Conservation (phyloP, 2,329 filamentous ascomycete genomes). For the Sclerotinia minor region DNA sequence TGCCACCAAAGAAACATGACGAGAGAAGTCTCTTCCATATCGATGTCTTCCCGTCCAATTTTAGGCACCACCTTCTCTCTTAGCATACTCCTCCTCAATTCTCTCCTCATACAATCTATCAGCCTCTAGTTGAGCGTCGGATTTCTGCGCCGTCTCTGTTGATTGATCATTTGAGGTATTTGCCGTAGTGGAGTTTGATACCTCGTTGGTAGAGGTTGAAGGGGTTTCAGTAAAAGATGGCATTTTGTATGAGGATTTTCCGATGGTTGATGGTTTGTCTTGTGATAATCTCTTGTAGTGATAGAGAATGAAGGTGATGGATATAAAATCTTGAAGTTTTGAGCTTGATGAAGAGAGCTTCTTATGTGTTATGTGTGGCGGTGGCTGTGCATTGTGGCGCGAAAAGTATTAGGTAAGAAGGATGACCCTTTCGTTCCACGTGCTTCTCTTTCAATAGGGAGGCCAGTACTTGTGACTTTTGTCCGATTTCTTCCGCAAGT, state of each 20-base stretch:
- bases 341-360: neutral
- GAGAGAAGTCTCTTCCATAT: neutral
- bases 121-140: slow-evolving; percentile 27
- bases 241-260: slow-evolving; percentile 2
- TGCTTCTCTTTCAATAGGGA: neutral
- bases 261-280: neutral
- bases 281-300: neutral
- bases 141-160: slow-evolving; percentile 17
- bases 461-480: neutral
- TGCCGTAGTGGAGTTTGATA: neutral
- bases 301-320: neutral
- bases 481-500: neutral
- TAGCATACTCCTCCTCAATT: slow-evolving; percentile 32
- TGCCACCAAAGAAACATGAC: neutral
- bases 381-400: slow-evolving; percentile 14
- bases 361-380: slow-evolving; percentile 5
- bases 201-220: neutral
- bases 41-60: slow-evolving; percentile 18
- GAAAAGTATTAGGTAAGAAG: slow-evolving; percentile 5
- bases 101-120: slow-evolving; percentile 30
- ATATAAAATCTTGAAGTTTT: neutral
- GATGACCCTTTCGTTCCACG: neutral
- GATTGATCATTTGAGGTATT: neutral
- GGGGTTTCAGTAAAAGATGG: slow-evolving; percentile 23
- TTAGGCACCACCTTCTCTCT: slow-evolving; percentile 38